These are phyloP conservation scores for Mucor circinelloides DNA, from an alignment of 371 early-diverging fungal genomes.

Conservation along the genomic window DNA sequence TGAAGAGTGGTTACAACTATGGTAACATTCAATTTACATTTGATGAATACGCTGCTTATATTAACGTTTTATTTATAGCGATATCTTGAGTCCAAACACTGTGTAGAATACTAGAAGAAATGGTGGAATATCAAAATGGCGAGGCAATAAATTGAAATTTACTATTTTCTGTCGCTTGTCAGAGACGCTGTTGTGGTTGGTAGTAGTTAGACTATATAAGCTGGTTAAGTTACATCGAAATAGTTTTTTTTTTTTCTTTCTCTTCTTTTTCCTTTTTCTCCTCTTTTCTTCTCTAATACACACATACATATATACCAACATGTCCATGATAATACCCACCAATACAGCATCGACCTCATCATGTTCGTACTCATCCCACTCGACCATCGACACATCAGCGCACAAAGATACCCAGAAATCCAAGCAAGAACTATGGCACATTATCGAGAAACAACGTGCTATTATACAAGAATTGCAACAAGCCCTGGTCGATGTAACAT, in stretches of 20 bases:
- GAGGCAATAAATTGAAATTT: not conserved
- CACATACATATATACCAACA: not conserved
- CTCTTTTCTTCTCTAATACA: not conserved
- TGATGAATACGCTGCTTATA: not conserved
- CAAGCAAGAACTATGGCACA: conserved; percentile 67
- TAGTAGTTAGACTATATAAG: no score
- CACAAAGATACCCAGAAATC: not conserved
- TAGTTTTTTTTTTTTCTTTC: not conserved
- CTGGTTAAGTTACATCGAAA: not conserved
- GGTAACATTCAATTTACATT: conserved; percentile 19
- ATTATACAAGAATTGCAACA: conserved; percentile 71
- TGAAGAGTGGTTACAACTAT: conserved; percentile 49
- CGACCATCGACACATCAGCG: not conserved
- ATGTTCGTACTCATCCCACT: not conserved
- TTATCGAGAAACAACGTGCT: conserved; percentile 80
- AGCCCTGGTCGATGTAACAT: conserved; percentile 40
- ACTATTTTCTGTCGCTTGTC: not conserved
- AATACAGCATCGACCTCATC: not conserved
- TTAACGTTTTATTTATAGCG: conserved; percentile 10
- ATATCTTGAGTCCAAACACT: conserved; percentile 29
- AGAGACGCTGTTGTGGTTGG: no score
- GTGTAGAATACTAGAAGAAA: not conserved
- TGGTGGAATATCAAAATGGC: not conserved
- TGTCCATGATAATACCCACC: conserved; percentile 7
- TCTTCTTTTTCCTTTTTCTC: not conserved